These are phyloP conservation scores for Zizania palustris DNA, from an alignment of 202 grass and related monocot species.

Conservation along the genomic window DNA sequence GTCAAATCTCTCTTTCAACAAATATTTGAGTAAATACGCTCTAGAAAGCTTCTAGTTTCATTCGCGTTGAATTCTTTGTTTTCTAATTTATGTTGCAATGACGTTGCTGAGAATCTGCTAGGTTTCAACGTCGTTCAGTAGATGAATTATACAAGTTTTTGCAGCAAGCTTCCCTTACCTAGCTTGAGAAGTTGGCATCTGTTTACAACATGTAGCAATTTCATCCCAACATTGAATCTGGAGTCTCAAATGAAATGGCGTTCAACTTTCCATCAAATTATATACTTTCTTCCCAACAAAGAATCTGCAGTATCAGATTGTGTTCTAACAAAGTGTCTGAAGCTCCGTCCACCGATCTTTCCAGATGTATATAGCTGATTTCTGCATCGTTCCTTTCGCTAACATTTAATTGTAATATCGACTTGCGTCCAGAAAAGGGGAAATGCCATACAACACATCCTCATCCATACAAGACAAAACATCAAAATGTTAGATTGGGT, in stretches of 20 bases:
- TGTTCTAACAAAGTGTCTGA: too few species aligned
- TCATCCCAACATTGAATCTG: neutral
- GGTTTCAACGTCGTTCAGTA: neutral
- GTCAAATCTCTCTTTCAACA: constrained; percentile 20
- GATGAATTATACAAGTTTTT: neutral
- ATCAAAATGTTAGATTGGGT: neutral
- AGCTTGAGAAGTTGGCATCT: neutral
- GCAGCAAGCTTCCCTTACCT: neutral
- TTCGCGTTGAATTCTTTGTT: constrained; percentile 13
- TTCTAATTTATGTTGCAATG: neutral
- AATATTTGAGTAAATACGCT: constrained; percentile 27
- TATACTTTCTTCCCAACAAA: neutral
- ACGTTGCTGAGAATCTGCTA: neutral
- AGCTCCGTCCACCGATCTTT: too few species aligned
- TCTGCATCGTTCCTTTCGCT: too few species aligned
- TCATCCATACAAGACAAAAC: too few species aligned
- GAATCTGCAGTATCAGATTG: neutral
- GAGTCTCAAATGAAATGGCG: neutral
- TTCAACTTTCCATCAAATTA: neutral
- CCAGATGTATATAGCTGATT: too few species aligned
- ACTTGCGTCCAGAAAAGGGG: too few species aligned
- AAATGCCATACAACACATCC: too few species aligned
- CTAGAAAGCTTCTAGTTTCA: constrained; percentile 8
- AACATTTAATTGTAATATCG: neutral
- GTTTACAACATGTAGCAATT: neutral